Conservation (phyloP, 345 rosid species). For the Corchorus olitorius region DNA sequence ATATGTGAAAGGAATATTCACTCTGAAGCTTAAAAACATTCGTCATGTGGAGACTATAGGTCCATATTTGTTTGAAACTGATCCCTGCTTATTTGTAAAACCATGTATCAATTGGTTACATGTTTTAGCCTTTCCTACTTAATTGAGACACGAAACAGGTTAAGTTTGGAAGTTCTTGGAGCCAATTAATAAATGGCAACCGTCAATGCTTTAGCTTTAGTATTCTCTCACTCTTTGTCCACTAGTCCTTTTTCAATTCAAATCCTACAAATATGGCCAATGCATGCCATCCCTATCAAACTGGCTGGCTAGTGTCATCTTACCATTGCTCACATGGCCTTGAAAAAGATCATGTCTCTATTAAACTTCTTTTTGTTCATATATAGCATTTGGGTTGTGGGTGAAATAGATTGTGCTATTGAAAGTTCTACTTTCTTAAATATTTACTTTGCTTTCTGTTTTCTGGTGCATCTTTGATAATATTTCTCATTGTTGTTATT, state of each 20-base stretch:
- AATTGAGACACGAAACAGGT: not conserved
- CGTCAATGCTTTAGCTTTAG: conserved; percentile 16
- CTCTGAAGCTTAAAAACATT: not conserved
- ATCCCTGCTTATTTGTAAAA: not conserved
- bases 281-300: conserved; percentile 7
- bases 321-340: conserved; percentile 21
- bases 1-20: not conserved
- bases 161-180: conserved; percentile 14
- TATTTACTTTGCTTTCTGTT: not conserved
- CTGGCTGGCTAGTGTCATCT: not conserved
- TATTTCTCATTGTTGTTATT: conserved; percentile 15
- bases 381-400: not conserved
- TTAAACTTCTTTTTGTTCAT: not conserved
- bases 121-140: not conserved
- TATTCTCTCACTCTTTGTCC: conserved; percentile 21
- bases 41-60: not conserved
- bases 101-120: not conserved
- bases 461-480: not conserved
- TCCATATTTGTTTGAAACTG: not conserved
- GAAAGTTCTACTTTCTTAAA: not conserved
- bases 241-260: conserved; percentile 18
- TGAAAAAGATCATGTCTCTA: conserved; percentile 3
- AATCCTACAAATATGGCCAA: conserved; percentile 19
- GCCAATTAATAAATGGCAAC: conserved; percentile 17
- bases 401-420: not conserved